Evolutionary conservation across 352 stramenopile species (phyloP).

Genomic region (Phytopythium vexans): DNA sequence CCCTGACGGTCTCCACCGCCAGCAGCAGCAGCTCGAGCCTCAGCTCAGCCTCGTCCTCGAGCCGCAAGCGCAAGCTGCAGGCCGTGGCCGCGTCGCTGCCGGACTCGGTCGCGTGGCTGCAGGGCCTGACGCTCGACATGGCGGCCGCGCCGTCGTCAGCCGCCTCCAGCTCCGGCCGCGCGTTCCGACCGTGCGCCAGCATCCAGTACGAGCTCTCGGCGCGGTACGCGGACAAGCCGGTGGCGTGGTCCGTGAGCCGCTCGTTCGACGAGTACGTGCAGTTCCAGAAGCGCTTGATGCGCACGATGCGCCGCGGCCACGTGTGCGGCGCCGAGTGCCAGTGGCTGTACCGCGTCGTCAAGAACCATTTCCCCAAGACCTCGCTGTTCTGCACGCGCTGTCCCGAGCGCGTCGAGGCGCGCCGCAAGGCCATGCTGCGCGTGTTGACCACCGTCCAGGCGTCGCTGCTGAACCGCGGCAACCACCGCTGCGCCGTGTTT

Average conservation of each 20-base stretch:
- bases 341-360: constrained; percentile 53
- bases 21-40: background rate
- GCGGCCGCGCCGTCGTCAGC: constrained; percentile 8
- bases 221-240: constrained; percentile 21
- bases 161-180: constrained; percentile 17
- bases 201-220: constrained; percentile 30
- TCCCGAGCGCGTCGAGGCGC: constrained; percentile 21
- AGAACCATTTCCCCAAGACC: constrained; percentile 46
- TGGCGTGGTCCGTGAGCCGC: constrained; percentile 24
- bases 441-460: constrained; percentile 33
- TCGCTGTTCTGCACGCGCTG: constrained; percentile 29
- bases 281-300: constrained; percentile 35
- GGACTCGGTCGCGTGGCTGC: constrained; percentile 28
- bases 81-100: constrained; percentile 8
- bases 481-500: constrained; percentile 26
- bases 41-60: background rate
- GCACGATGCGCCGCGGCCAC: constrained; percentile 42
- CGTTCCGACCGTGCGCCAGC: constrained; percentile 6
- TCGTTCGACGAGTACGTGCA: constrained; percentile 39
- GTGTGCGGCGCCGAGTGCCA: constrained; percentile 54
- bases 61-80: constrained; percentile 3
- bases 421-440: constrained; percentile 18
- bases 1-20: background rate
- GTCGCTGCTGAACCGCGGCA: constrained; percentile 31
- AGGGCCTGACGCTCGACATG: constrained; percentile 27